A percentile compares a stretch with the other conserved stretches of the same genome.
phyloP scores from a whole-genome alignment of 2,329 filamentous ascomycete species.

The Aspergillus awamori region DNA sequence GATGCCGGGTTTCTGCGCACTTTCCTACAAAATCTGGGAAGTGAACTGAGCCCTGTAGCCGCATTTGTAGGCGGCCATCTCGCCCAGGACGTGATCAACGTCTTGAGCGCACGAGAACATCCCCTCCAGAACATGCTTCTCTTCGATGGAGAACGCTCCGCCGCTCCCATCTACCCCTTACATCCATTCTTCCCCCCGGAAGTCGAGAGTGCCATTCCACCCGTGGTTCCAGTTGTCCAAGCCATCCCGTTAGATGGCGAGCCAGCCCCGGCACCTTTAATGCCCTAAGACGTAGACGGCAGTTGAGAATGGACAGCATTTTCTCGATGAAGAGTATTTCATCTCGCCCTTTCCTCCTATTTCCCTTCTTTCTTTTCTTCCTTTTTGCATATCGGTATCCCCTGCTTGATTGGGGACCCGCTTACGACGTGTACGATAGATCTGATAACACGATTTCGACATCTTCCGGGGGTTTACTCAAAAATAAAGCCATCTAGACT shows the following conservation, averaged over 20 bases:
- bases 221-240: conserved; percentile 32
- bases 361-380: too few species aligned
- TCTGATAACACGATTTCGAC: not conserved
- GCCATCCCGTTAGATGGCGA: conserved; percentile 28
- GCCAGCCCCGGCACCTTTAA: not conserved
- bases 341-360: too few species aligned
- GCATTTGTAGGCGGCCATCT: conserved; percentile 88
- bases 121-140: conserved; percentile 94
- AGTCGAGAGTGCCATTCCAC: conserved; percentile 29
- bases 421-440: conserved; percentile 21
- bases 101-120: conserved; percentile 85
- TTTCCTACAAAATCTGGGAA: conserved; percentile 84
- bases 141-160: conserved; percentile 82
- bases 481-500: not conserved
- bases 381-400: too few species aligned
- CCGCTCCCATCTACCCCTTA: conserved; percentile 77
- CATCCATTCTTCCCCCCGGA: conserved; percentile 64
- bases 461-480: not conserved
- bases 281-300: not conserved
- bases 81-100: conserved; percentile 96
- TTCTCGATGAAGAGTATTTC: not conserved
- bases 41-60: conserved; percentile 82
- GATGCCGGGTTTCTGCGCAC: conserved; percentile 72
- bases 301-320: not conserved
- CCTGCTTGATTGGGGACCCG: not conserved